Evolutionary conservation across 192 early-diverging fungal species (phyloP).

Genomic region (Coemansia sp.): DNA sequence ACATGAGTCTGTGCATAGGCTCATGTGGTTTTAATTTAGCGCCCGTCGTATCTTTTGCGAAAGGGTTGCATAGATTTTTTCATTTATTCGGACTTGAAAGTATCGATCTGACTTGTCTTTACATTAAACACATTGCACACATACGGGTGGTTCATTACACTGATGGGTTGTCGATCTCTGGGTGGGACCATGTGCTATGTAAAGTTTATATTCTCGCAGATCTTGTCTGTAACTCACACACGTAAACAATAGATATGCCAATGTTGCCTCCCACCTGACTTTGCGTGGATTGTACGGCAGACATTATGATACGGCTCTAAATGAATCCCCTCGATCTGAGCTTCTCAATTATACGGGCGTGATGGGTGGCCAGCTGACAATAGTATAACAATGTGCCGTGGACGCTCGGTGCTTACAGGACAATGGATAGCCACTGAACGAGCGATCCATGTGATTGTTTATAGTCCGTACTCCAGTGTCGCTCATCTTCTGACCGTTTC

Average conservation of each 20-base stretch:
- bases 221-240: background rate
- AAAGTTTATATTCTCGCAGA: background rate
- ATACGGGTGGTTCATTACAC: background rate
- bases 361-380: background rate
- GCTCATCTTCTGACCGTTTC: background rate
- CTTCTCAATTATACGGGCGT: background rate
- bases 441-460: background rate
- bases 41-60: background rate
- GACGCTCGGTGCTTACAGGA: background rate
- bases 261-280: background rate
- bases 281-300: background rate
- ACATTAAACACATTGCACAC: background rate
- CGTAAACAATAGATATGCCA: background rate
- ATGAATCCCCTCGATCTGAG: slow-evolving; percentile 2
- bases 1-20: background rate
- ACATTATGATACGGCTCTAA: background rate
- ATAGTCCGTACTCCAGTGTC: background rate
- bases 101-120: background rate
- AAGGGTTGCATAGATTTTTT: background rate
- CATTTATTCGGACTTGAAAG: background rate
- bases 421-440: background rate
- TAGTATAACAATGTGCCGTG: background rate
- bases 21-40: background rate
- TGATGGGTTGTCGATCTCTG: background rate
- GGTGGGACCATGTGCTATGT: background rate